Percentiles rank a stretch among this genome's conserved stretches.
These are phyloP conservation scores for Candida sp. DNA, from an alignment of 1,139 yeast species.

Conservation along the genomic window DNA sequence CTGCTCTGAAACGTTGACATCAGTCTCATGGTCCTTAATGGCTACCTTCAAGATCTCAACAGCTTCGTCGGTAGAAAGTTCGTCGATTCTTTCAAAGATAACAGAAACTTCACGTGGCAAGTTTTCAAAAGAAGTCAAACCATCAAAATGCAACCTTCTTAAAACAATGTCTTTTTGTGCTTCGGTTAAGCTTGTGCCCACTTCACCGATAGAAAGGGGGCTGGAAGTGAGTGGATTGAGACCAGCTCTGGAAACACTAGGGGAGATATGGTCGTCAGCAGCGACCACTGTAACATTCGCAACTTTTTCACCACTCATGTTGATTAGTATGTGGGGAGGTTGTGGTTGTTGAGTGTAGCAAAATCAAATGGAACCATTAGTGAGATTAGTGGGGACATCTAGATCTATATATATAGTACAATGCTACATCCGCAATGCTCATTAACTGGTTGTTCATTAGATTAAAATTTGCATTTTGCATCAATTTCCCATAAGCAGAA, in stretches of 20 bases:
- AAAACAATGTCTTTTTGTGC: conserved; percentile 31
- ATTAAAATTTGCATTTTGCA: no score
- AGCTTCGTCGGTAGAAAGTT: conserved; percentile 24
- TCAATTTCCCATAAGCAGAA: no score
- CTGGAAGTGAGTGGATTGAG: conserved; percentile 22
- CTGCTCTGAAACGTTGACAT: conserved; percentile 17
- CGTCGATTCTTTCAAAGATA: conserved; percentile 32
- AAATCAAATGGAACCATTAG: background rate
- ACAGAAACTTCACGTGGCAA: conserved; percentile 29
- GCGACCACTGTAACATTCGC: background rate
- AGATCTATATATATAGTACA: no score
- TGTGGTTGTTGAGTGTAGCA: background rate
- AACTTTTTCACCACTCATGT: conserved; percentile 1
- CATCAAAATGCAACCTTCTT: conserved; percentile 29
- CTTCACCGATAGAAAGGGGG: conserved; percentile 25
- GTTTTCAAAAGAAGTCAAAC: conserved; percentile 28
- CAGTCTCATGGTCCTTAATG: conserved; percentile 22
- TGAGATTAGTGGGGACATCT: background rate
- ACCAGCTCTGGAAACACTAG: no score
- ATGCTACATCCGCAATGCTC: no score
- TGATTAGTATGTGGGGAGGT: background rate
- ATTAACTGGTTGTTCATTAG: no score
- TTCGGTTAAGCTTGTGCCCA: conserved; percentile 27
- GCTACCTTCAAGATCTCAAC: conserved; percentile 21
- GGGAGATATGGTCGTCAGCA: no score